A percentile compares a stretch with the other conserved stretches of the same genome.
Conservation (phyloP, 768 basidiomycete species). For the Boletus reticulatus region DNA sequence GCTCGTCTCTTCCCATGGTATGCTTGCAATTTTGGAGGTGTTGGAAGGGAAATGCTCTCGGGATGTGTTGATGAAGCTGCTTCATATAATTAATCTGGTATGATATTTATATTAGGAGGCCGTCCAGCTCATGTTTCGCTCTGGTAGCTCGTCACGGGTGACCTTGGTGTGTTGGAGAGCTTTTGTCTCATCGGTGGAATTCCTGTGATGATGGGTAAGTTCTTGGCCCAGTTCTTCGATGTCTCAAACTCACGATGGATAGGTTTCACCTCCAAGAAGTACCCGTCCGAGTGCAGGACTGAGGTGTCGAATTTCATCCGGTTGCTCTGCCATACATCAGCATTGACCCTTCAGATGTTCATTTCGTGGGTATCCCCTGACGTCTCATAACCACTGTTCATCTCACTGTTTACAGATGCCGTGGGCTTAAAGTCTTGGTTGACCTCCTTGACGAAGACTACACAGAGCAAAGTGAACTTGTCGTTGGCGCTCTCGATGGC, state of each 20-base stretch:
- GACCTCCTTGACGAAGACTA: constrained; percentile 98
- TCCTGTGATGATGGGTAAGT: constrained; percentile 88
- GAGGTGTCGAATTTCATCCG: constrained; percentile 96
- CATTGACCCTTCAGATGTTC: constrained; percentile 96
- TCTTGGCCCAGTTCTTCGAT: background rate
- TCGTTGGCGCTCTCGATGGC: constrained; percentile 91
- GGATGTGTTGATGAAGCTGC: constrained; percentile 80
- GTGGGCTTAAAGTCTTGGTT: constrained; percentile 90
- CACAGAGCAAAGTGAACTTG: constrained; percentile 83
- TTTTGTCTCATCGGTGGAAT: constrained; percentile 96
- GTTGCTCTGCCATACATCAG: constrained; percentile 87
- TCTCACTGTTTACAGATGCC: constrained; percentile 57
- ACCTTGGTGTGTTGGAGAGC: constrained; percentile 87
- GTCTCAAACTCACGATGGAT: constrained; percentile 2
- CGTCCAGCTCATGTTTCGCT: background rate
- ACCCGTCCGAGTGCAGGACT: constrained; percentile 88
- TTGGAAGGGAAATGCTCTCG: constrained; percentile 83
- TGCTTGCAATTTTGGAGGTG: constrained; percentile 93
- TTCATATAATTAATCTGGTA: constrained; percentile 90
- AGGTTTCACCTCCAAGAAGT: constrained; percentile 95
- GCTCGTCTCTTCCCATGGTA: constrained; percentile 89
- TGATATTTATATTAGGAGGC: background rate
- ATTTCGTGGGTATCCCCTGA: constrained; percentile 73
- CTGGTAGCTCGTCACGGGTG: constrained; percentile 58
- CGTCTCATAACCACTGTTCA: background rate